Evolutionary conservation across 192 early-diverging fungal genomes (phyloP).

Genomic region (Entomortierella parvispora): DNA sequence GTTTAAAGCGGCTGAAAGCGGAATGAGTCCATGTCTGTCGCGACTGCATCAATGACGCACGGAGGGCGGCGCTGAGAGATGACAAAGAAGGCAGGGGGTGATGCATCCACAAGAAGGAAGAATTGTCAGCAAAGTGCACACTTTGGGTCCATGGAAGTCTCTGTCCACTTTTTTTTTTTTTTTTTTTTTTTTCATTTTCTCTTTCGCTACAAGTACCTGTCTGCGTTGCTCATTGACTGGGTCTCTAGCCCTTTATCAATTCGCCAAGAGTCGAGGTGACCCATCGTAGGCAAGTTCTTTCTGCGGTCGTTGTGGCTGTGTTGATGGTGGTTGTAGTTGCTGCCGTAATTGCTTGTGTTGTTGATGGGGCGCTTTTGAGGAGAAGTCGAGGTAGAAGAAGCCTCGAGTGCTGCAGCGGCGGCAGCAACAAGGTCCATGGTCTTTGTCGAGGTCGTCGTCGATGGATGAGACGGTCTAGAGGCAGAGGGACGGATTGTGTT

Average conservation of each 20-base stretch:
- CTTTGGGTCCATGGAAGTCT: no score
- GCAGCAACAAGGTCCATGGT: neutral
- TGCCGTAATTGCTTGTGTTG: neutral
- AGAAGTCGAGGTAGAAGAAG: neutral
- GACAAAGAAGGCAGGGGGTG: neutral
- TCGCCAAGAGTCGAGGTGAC: neutral
- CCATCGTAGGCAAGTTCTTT: neutral
- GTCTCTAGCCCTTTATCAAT: neutral
- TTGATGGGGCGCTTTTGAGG: neutral
- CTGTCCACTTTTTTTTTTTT: no score
- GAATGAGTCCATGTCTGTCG: slow-evolving; percentile 45
- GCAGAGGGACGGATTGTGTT: slow-evolving; percentile 19
- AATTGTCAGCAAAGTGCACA: neutral
- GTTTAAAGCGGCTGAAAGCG: slow-evolving; percentile 17
- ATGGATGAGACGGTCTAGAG: neutral
- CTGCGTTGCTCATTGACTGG: neutral
- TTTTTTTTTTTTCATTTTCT: no score
- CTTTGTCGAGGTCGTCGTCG: neutral
- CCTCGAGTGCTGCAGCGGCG: neutral
- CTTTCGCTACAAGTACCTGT: neutral
- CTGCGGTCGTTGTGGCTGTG: neutral
- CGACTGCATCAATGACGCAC: slow-evolving; percentile 21
- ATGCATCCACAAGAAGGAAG: neutral
- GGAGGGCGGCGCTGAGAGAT: slow-evolving; percentile 5
- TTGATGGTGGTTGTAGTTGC: neutral